phyloP scores from a whole-genome alignment of 139 green algal genomes.

The Asterochloris sp. region DNA sequence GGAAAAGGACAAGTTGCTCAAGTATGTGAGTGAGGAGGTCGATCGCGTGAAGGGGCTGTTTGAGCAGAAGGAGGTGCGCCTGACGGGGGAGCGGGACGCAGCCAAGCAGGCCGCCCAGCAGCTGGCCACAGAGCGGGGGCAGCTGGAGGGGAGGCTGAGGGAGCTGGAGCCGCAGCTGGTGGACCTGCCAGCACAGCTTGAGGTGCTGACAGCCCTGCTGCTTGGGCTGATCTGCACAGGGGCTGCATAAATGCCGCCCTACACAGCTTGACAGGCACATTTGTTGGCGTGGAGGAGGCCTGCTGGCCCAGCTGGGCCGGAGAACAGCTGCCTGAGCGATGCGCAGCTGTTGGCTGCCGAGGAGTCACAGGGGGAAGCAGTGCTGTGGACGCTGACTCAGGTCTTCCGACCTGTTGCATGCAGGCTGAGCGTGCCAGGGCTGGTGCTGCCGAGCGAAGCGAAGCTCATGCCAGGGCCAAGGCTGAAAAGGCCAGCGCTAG shows the following conservation, averaged over 20 bases:
- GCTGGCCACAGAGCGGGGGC: conserved; percentile 7
- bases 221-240: neutral
- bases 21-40: conserved; percentile 44
- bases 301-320: neutral
- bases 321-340: neutral
- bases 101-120: conserved; percentile 23
- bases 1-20: conserved; percentile 40
- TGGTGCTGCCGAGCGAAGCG: no score
- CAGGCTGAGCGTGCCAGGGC: no score
- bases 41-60: conserved; percentile 47
- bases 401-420: no score
- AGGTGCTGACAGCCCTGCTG: neutral
- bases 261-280: neutral
- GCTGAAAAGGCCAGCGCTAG: no score
- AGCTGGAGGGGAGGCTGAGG: conserved; percentile 18
- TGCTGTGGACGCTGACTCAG: no score
- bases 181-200: neutral
- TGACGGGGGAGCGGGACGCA: conserved; percentile 25
- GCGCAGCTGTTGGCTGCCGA: no score
- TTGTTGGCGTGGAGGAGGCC: neutral
- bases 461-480: no score
- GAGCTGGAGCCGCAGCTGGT: conserved; percentile 5
- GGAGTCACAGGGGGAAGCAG: no score
- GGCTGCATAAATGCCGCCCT: no score
- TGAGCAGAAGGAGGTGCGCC: conserved; percentile 35